Evolutionary conservation across 768 basidiomycete species (phyloP).

Genomic region (Holtermannia corniformis): DNA sequence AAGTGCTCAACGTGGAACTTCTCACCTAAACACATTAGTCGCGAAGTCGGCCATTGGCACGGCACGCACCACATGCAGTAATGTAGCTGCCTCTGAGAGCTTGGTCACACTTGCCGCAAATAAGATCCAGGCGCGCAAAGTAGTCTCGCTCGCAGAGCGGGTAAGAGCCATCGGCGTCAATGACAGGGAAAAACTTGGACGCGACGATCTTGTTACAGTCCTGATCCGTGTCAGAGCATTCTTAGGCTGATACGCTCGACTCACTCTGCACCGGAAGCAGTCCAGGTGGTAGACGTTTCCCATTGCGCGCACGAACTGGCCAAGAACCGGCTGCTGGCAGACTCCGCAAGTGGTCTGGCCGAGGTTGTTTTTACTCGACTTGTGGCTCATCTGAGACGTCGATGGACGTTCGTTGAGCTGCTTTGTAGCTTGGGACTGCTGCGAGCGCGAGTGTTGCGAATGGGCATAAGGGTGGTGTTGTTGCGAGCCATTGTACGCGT

Average conservation of each 20-base stretch:
- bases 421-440: neutral
- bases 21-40: constrained; percentile 54
- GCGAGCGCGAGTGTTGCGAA: neutral
- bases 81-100: constrained; percentile 96
- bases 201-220: constrained; percentile 96
- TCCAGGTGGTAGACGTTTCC: constrained; percentile 91
- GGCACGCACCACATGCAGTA: constrained; percentile 88
- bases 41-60: neutral
- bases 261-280: constrained; percentile 94
- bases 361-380: constrained; percentile 5
- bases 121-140: constrained; percentile 87
- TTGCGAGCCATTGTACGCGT: neutral
- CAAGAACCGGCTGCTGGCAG: constrained; percentile 54
- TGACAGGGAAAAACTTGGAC: constrained; percentile 97
- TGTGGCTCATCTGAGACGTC: neutral
- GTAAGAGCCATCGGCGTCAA: constrained; percentile 77
- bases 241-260: constrained; percentile 24
- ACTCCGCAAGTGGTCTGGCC: constrained; percentile 39
- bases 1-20: constrained; percentile 99
- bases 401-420: neutral
- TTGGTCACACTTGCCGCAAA: constrained; percentile 90
- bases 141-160: constrained; percentile 99
- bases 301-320: constrained; percentile 91
- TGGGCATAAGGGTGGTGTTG: neutral
- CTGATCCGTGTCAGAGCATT: constrained; percentile 45